A percentile compares a stretch with the other conserved stretches of the same genome.
Conservation (phyloP, 345 rosid species). For the Hypericum androsaemum region DNA sequence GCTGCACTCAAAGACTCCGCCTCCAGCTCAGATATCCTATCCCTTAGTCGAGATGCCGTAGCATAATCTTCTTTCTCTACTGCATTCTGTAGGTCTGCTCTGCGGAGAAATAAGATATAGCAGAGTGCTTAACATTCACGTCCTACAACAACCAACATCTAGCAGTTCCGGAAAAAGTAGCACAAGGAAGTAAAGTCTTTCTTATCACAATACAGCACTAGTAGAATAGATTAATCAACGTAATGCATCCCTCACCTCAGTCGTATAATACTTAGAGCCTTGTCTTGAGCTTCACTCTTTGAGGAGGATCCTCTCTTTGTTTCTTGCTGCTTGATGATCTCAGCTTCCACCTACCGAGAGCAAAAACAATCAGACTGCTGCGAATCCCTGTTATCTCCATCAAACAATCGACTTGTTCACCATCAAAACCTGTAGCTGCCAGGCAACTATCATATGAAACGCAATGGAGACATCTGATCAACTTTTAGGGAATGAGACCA, state of each 20-base stretch:
- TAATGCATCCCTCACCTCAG: slow-evolving; percentile 42
- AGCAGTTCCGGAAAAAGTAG: too few relatives aligned
- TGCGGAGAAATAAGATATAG: slow-evolving; percentile 28
- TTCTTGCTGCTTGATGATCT: slow-evolving; percentile 55
- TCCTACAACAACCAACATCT: too few relatives aligned
- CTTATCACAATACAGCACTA: too few relatives aligned
- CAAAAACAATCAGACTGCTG: slow-evolving; percentile 12
- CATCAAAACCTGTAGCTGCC: too few relatives aligned
- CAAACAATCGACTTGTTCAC: slow-evolving; percentile 8
- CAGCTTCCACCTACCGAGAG: slow-evolving; percentile 70
- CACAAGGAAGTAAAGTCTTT: too few relatives aligned
- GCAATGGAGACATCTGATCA: not conserved
- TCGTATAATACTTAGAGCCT: slow-evolving; percentile 60
- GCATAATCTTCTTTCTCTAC: slow-evolving; percentile 69
- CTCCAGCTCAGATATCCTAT: slow-evolving; percentile 67
- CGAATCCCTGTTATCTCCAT: slow-evolving; percentile 4
- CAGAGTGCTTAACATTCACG: too few relatives aligned
- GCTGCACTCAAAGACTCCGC: slow-evolving; percentile 82
- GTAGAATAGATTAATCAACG: too few relatives aligned
- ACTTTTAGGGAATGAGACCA: slow-evolving; percentile 8
- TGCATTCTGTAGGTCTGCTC: slow-evolving; percentile 80
- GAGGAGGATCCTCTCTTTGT: slow-evolving; percentile 70
- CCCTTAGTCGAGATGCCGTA: slow-evolving; percentile 64
- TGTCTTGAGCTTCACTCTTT: slow-evolving; percentile 94
- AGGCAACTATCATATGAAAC: slow-evolving; percentile 1